A percentile compares a stretch with the other conserved stretches of the same genome.
Conservation (phyloP, 2,329 filamentous ascomycete species). For the Cladobotryum mycophilum region DNA sequence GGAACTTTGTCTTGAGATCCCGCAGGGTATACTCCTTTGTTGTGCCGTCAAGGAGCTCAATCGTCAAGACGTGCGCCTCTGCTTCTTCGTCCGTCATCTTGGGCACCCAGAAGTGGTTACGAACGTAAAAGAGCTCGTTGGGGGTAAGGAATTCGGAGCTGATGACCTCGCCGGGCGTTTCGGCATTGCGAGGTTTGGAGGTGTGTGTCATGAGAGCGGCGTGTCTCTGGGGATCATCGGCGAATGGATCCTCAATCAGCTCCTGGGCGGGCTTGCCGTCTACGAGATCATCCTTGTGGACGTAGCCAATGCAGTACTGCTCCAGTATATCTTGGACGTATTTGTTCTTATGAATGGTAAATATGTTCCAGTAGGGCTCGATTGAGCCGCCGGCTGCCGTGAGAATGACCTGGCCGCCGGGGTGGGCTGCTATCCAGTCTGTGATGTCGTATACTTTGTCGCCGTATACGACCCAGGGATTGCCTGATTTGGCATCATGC, state of each 20-base stretch:
- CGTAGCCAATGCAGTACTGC: constrained; percentile 57
- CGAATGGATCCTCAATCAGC: constrained; percentile 55
- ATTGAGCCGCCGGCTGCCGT: constrained; percentile 58
- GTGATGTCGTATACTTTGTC: constrained; percentile 66
- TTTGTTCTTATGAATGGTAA: constrained; percentile 59
- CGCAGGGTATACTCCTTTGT: constrained; percentile 45
- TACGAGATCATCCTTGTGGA: constrained; percentile 53
- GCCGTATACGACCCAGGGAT: constrained; percentile 58
- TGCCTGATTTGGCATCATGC: constrained; percentile 45
- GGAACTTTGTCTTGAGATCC: constrained; percentile 49
- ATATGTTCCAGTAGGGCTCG: constrained; percentile 65
- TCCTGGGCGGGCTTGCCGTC: constrained; percentile 48
- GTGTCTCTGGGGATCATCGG: constrained; percentile 47
- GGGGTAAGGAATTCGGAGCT: constrained; percentile 47
- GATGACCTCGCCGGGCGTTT: constrained; percentile 47
- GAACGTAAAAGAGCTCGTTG: constrained; percentile 51
- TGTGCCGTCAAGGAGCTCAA: constrained; percentile 51
- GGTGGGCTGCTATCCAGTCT: constrained; percentile 59
- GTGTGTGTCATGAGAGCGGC: constrained; percentile 45
- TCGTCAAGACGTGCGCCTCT: constrained; percentile 39
- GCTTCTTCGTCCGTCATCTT: constrained; percentile 32
- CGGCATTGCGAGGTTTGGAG: constrained; percentile 53
- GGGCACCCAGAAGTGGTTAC: constrained; percentile 61
- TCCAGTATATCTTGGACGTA: constrained; percentile 60
- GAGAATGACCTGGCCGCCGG: constrained; percentile 62